Percentiles rank a stretch among this genome's conserved stretches.
Conservation (phyloP, 352 stramenopile species). For the Thalassiosira sp. region DNA sequence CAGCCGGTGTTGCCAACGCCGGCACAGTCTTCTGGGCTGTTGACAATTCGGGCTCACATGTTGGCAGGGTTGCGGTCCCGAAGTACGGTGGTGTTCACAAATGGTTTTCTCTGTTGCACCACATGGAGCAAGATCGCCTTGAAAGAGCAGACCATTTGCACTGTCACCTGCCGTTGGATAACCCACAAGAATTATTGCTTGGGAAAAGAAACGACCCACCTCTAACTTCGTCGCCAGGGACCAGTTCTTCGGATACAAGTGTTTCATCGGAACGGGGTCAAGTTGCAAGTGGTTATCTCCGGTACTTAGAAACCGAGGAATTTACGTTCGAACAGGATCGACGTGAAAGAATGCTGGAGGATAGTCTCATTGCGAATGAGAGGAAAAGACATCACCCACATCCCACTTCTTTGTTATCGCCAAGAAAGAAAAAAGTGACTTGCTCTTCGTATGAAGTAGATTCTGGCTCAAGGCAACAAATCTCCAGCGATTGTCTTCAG, state of each 20-base stretch:
- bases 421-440: background rate
- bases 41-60: background rate
- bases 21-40: background rate
- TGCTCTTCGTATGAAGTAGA: background rate
- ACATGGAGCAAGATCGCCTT: constrained; percentile 6
- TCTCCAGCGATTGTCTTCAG: background rate
- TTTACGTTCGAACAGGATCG: too few relatives aligned
- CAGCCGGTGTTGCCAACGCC: background rate
- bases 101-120: constrained; percentile 3
- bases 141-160: background rate
- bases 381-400: too few relatives aligned
- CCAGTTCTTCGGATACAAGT: too few relatives aligned
- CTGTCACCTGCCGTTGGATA: background rate
- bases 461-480: background rate
- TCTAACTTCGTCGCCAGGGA: background rate
- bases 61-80: background rate
- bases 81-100: background rate
- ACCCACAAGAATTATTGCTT: background rate
- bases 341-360: too few relatives aligned
- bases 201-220: background rate
- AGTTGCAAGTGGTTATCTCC: too few relatives aligned
- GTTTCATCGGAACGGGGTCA: too few relatives aligned
- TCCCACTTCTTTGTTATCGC: background rate
- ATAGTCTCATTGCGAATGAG: too few relatives aligned
- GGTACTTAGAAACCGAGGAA: too few relatives aligned